A percentile compares a stretch with the other conserved stretches of the same genome.
Evolutionary conservation across 352 stramenopile genomes (phyloP).

Genomic region (Phytopythium aichiense): DNA sequence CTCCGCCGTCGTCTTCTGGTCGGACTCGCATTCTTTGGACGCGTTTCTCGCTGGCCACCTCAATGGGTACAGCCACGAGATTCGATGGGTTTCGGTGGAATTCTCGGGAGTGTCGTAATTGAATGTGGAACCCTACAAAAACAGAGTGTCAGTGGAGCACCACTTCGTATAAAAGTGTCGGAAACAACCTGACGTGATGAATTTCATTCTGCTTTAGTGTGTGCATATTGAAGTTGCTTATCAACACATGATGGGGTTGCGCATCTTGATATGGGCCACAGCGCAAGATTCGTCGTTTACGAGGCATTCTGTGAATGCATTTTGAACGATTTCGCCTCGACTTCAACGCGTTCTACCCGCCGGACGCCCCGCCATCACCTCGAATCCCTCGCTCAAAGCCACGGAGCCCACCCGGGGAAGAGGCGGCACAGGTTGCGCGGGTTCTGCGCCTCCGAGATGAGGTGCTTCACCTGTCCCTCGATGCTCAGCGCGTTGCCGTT

Average conservation of each 20-base stretch:
- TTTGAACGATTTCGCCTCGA: not conserved
- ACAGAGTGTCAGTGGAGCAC: too few relatives aligned
- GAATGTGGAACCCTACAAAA: too few relatives aligned
- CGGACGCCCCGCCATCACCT: not conserved
- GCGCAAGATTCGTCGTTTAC: not conserved
- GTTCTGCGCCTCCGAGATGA: constrained; percentile 96
- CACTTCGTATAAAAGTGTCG: too few relatives aligned
- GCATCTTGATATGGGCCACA: not conserved
- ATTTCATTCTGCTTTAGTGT: not conserved
- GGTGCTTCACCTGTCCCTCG: constrained; percentile 97
- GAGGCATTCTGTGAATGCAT: not conserved
- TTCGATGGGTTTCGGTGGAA: not conserved
- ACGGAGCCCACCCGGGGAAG: constrained; percentile 96
- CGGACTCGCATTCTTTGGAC: not conserved
- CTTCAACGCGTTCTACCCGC: not conserved
- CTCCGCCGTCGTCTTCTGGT: not conserved
- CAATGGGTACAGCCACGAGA: not conserved
- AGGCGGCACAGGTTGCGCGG: constrained; percentile 94
- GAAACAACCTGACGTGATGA: not conserved
- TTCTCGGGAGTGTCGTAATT: not conserved
- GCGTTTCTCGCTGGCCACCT: not conserved
- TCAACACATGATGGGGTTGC: not conserved
- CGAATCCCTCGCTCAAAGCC: constrained; percentile 54
- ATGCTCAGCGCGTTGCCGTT: constrained; percentile 96
- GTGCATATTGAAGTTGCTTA: not conserved